phyloP scores from a whole-genome alignment of 2,329 filamentous ascomycete genomes.

The Exophiala lecanii-corni region DNA sequence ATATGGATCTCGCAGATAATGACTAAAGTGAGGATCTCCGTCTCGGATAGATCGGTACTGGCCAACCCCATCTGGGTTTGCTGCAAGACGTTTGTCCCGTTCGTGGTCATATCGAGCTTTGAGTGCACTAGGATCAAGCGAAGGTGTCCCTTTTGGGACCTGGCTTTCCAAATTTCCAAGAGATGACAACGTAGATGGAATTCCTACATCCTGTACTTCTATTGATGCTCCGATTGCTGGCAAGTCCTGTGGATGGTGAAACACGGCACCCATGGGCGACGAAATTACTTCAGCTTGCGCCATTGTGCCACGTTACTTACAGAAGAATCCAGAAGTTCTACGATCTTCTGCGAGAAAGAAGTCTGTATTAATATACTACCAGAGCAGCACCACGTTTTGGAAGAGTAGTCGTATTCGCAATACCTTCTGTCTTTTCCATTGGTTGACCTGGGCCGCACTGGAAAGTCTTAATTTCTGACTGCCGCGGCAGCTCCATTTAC shows the following conservation, averaged over 20 bases:
- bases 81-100: constrained; percentile 13
- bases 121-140: neutral
- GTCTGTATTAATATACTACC: neutral
- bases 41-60: constrained; percentile 17
- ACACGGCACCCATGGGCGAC: neutral
- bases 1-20: constrained; percentile 17
- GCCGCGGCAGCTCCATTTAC: neutral
- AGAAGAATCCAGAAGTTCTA: neutral
- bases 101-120: constrained; percentile 16
- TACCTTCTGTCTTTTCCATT: no score
- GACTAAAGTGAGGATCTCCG: constrained; percentile 6
- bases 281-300: constrained; percentile 1
- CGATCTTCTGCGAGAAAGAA: neutral
- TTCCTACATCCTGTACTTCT: neutral
- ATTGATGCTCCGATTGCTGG: neutral
- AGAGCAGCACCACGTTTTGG: neutral
- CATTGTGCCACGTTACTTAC: neutral
- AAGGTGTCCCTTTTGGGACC: neutral
- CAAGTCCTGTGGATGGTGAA: neutral
- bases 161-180: neutral
- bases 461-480: neutral
- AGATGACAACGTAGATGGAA: constrained; percentile 1
- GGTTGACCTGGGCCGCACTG: neutral
- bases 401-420: neutral
- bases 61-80: constrained; percentile 11